Evolutionary conservation across 768 basidiomycete genomes (phyloP).

Genomic region (Leucogyrophana mollusca): DNA sequence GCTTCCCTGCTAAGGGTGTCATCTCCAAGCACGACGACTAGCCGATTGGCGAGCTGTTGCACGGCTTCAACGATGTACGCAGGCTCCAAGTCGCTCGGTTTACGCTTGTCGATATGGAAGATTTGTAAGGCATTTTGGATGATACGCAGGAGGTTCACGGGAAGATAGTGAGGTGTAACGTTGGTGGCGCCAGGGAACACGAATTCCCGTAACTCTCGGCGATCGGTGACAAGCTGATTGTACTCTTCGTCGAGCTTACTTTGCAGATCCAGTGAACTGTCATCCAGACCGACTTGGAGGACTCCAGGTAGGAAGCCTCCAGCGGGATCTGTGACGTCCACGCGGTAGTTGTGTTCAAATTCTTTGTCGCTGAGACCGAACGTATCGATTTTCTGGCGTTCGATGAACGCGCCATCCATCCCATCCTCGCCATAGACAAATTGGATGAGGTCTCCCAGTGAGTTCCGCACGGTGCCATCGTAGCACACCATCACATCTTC

Average conservation of each 20-base stretch:
- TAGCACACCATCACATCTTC: constrained; percentile 98
- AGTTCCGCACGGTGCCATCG: constrained; percentile 97
- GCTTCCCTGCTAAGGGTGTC: constrained; percentile 73
- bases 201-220: constrained; percentile 74
- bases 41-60: constrained; percentile 66
- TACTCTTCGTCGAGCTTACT: constrained; percentile 80
- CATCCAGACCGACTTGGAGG: constrained; percentile 86
- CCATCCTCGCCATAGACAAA: constrained; percentile 99
- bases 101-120: constrained; percentile 94
- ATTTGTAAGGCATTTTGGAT: constrained; percentile 95
- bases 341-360: constrained; percentile 92
- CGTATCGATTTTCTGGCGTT: constrained; percentile 91
- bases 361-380: constrained; percentile 77
- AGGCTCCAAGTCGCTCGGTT: constrained; percentile 91
- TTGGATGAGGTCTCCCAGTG: constrained; percentile 92
- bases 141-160: constrained; percentile 94
- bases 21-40: constrained; percentile 86
- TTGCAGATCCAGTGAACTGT: constrained; percentile 81
- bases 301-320: constrained; percentile 79
- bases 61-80: constrained; percentile 82
- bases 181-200: constrained; percentile 80
- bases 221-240: constrained; percentile 64
- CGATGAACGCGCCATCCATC: constrained; percentile 98
- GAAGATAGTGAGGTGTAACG: constrained; percentile 77
- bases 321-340: constrained; percentile 84